Base-by-base conservation (phyloP, 495 filamentous ascomycete genomes). In the Lasiosphaeria hispida region DNA sequence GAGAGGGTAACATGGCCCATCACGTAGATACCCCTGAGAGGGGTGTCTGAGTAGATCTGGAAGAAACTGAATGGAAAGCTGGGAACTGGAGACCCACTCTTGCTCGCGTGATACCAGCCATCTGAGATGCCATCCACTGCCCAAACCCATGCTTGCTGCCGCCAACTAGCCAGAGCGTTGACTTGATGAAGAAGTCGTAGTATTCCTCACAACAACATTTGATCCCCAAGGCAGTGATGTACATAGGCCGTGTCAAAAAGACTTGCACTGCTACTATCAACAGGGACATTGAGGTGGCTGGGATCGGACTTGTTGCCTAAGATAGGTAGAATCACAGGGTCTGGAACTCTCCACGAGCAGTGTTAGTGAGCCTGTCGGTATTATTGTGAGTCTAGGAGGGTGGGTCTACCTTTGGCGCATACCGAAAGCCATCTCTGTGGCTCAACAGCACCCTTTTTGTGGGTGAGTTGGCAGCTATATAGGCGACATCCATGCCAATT, bases 181-280 rank as follows among this genome's bases (percentile, higher is more conserved):
- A 65, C 53, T 72, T 71, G 54, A 72, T 68, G 30, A 70, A 73
- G 39, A 57, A 58, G 48, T 76, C 70, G 55, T 75, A 77, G 48
- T 70, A 69, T 23, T 65, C 63, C 73, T n/a, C 73, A 76, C 1
- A 69, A 65, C 11, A 74, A 58, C 56, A 69, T 63, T 19, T 67
- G 70, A 45, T 68, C 62, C 14, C 68, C 45, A 0, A 79, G 64
- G 40, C 69, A 61, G 13, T 63, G 73, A 48, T 79, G 76, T 13
- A 79, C 73, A 49, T 79, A 79, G 9, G 75, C 69, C 0, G 75
- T 75, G 54, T 79, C 76, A 48, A 79, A 78, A 14, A 79, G 66
- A 36, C 68, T 72, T 7, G 75, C 73, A n/a, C 70, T 69, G 38
- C 67, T 66, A 15, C 67, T 69, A 56, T 79, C 75, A 3, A 75